These are phyloP conservation scores for Dipodascus albidus DNA, from an alignment of 805 yeast genomes.

Conservation along the genomic window DNA sequence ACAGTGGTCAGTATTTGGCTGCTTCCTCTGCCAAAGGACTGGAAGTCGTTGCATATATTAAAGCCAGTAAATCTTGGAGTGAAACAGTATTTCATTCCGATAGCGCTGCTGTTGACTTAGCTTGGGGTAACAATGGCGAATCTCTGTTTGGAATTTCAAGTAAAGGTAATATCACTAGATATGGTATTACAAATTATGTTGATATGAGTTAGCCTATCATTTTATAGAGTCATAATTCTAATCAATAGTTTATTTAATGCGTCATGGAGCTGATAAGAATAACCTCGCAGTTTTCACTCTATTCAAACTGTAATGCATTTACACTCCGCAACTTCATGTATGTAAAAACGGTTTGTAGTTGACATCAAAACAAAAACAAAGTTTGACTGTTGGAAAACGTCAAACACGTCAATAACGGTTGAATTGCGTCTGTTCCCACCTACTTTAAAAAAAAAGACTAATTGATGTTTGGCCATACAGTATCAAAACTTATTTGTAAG, in stretches of 20 bases:
- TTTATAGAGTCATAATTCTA: background rate
- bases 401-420: no score
- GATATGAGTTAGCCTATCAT: background rate
- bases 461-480: no score
- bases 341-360: no score
- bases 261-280: no score
- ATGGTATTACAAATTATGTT: background rate
- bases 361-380: no score
- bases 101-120: slow-evolving; percentile 4
- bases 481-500: no score
- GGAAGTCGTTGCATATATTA: slow-evolving; percentile 28
- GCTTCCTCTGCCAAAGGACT: slow-evolving; percentile 15
- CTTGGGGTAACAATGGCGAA: slow-evolving; percentile 12
- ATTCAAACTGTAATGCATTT: no score
- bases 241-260: background rate
- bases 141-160: slow-evolving; percentile 9
- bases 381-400: no score
- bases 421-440: no score
- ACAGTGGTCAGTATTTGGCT: slow-evolving; percentile 22
- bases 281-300: background rate
- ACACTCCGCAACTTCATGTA: no score
- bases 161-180: slow-evolving; percentile 10
- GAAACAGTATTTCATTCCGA: slow-evolving; percentile 2
- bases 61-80: slow-evolving; percentile 31
- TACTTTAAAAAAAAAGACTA: no score